phyloP scores from a whole-genome alignment of 305 asterid species.

The Plantago coronopus region DNA sequence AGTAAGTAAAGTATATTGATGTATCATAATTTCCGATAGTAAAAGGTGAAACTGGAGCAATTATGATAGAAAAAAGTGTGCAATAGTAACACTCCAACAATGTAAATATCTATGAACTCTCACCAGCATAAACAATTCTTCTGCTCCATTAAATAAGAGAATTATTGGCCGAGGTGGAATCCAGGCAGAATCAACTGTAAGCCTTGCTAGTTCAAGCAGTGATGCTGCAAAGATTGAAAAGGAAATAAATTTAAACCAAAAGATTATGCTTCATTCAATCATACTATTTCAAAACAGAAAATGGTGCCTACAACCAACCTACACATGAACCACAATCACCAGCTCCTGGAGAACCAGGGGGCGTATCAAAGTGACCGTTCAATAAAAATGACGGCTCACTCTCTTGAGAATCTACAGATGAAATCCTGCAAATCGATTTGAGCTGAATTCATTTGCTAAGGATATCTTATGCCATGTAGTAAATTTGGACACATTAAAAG shows the following conservation, averaged over 20 bases:
- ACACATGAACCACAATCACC: conserved; percentile 99
- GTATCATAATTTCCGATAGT: no score
- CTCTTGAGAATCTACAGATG: conserved; percentile 64
- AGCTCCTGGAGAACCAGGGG: conserved; percentile 97
- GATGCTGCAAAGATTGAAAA: conserved; percentile 55
- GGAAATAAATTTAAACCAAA: conserved; percentile 17
- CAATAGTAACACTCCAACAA: no score
- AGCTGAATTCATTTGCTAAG: conserved; percentile 19
- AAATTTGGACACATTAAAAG: conserved; percentile 13
- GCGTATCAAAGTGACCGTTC: conserved; percentile 86
- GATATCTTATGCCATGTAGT: conserved; percentile 11
- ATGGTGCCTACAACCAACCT: conserved; percentile 49
- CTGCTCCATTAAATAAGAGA: conserved; percentile 97
- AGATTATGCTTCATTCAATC: conserved; percentile 23
- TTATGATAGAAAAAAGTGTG: no score
- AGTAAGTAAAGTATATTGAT: no score
- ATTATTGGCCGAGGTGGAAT: conserved; percentile 83
- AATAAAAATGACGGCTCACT: conserved; percentile 79
- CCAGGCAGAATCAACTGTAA: conserved; percentile 85
- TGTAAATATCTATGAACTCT: conserved; percentile 34
- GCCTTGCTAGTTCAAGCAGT: conserved; percentile 85
- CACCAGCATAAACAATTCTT: conserved; percentile 96
- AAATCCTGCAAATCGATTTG: conserved; percentile 56
- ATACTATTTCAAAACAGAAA: conserved; percentile 4
- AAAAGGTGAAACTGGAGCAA: no score